These are phyloP conservation scores for Firmiana major DNA, from an alignment of 345 rosid genomes.

Conservation along the genomic window DNA sequence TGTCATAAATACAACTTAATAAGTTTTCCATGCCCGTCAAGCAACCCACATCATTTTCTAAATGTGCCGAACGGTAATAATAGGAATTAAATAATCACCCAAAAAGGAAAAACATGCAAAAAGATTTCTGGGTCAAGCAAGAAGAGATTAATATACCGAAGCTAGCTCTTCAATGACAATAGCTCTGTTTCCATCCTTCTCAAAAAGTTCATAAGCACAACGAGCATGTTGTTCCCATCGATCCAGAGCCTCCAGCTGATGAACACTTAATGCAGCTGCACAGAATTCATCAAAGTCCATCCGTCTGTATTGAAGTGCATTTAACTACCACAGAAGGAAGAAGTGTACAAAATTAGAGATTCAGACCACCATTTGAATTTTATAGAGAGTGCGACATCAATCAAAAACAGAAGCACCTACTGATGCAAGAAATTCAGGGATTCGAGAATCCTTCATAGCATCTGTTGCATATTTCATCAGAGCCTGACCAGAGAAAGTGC, in stretches of 20 bases:
- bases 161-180: conserved; percentile 88
- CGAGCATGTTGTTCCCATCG: conserved; percentile 91
- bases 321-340: conserved; percentile 46
- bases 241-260: conserved; percentile 95
- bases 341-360: conserved; percentile 7
- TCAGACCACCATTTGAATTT: not conserved
- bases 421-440: conserved; percentile 71
- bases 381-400: not conserved
- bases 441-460: conserved; percentile 84
- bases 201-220: conserved; percentile 89
- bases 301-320: conserved; percentile 78
- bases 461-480: conserved; percentile 81
- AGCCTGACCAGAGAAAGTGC: conserved; percentile 45
- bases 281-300: conserved; percentile 95
- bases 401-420: conserved; percentile 33
- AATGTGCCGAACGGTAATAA: not conserved
- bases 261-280: conserved; percentile 84
- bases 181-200: conserved; percentile 89
- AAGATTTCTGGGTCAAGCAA: not conserved
- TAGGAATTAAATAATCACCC: not conserved
- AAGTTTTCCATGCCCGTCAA: not conserved
- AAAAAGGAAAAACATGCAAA: not conserved
- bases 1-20: not conserved
- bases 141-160: conserved; percentile 48
- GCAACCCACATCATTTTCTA: not conserved